Evolutionary conservation across 2,329 filamentous ascomycete genomes (phyloP), one percentile per base, ranked within the genome.

Genomic region (Aspergillus vadensis): DNA sequence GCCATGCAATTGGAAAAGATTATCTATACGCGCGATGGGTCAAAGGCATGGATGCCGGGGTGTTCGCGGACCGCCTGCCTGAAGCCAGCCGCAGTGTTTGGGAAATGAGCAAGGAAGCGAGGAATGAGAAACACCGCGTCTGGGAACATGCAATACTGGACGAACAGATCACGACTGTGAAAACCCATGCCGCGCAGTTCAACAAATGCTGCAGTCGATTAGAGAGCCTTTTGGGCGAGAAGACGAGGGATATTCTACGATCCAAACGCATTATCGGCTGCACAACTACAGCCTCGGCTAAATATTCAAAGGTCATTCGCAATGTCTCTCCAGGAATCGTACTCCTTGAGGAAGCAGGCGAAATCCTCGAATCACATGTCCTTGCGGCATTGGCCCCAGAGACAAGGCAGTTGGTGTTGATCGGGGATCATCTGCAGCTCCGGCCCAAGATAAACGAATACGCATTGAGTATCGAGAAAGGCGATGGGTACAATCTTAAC

Each of bases 381-480:
- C 72, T 91, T 0, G 84, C 88, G 0, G 83, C 89, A 0, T 67
- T 91, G 58, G 77, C 80, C 0, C 71, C 81, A 0, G 73, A 80
- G 0, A 84, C 84, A 0, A 82, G 89, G 61, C 87, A 91, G 41
- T 70, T 91, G 1, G 82, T 91, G 0, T 72, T 91, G 2, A 91
- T 92, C 10, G 90, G 90, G 0, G 90, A 92, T 57, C 89, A 92
- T 69, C 84, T 88, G 58, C 90, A 92, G 63, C 80, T 92, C 0
- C 84, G 88, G 0, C 90, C 89, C 0, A 90, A 91, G 65, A 79
- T 85, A 57, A 84, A 83, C 38, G 87, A 83, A 55, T 90, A 86
- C 64, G 73, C 71, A 0, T 72, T 92, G 0, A 85, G 80, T 0
- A 81, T 88, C 0, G 88, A 91, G 63, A 83, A 85, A 21, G 87